Evolutionary conservation across 768 basidiomycete species (phyloP).

Genomic region (Suillus tomentosus): DNA sequence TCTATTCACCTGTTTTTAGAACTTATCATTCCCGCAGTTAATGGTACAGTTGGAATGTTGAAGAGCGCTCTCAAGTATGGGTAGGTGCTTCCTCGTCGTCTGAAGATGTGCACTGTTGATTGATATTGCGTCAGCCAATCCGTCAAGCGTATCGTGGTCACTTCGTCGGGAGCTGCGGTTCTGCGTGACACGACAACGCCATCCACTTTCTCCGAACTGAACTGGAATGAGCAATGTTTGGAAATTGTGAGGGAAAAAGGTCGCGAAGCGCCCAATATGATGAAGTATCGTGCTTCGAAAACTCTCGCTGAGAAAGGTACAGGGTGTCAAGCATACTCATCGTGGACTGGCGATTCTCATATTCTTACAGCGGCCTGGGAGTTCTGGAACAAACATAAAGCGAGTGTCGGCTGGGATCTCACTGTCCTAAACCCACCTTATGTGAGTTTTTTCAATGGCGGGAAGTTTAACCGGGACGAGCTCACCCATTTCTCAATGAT

Average conservation of each 20-base stretch:
- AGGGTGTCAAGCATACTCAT: neutral
- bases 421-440: slow-evolving; percentile 42
- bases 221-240: slow-evolving; percentile 59
- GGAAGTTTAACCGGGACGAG: neutral
- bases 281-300: slow-evolving; percentile 64
- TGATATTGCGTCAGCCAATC: slow-evolving; percentile 30
- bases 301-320: slow-evolving; percentile 61
- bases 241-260: slow-evolving; percentile 51
- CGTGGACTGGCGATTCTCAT: neutral
- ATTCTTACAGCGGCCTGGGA: slow-evolving; percentile 48
- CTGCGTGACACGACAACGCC: slow-evolving; percentile 29
- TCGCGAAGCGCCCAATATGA: slow-evolving; percentile 34
- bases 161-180: slow-evolving; percentile 60
- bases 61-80: slow-evolving; percentile 56
- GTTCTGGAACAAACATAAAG: slow-evolving; percentile 38
- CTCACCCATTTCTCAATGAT: neutral
- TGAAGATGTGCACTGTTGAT: neutral
- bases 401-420: slow-evolving; percentile 40
- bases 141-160: slow-evolving; percentile 71
- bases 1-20: slow-evolving; percentile 38
- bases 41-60: slow-evolving; percentile 67
- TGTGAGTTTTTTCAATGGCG: slow-evolving; percentile 22
- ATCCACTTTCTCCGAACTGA: slow-evolving; percentile 43
- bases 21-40: slow-evolving; percentile 68
- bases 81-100: slow-evolving; percentile 31